These are phyloP conservation scores for Graphiopsis chlorocephala DNA, from an alignment of 2,329 filamentous ascomycete species.

Conservation along the genomic window DNA sequence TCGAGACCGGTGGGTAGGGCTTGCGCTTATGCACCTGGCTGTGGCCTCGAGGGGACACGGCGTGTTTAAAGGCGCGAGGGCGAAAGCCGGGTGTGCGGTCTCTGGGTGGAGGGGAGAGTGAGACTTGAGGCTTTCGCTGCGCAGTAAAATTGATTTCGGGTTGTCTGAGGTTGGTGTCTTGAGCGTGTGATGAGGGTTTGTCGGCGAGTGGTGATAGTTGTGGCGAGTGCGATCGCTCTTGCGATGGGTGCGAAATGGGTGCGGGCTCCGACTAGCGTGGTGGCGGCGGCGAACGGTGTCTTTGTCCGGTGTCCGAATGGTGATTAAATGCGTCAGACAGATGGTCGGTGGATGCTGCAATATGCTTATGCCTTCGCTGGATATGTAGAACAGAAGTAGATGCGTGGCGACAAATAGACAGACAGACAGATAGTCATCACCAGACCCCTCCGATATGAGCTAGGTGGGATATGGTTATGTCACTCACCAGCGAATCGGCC, in stretches of 20 bases:
- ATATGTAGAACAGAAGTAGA: neutral
- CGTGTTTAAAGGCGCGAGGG: conserved; percentile 76
- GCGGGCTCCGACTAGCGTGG: neutral
- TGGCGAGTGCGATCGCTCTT: neutral
- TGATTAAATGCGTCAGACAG: neutral
- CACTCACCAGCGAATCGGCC: conserved; percentile 3
- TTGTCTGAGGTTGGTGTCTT: neutral
- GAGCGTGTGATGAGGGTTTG: neutral
- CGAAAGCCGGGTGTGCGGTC: conserved; percentile 44
- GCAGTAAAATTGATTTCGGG: neutral
- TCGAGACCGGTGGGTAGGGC: conserved; percentile 44
- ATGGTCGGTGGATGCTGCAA: neutral
- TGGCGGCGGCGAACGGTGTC: neutral
- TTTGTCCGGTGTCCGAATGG: neutral
- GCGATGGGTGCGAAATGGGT: conserved; percentile 1
- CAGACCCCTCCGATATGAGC: conserved; percentile 7
- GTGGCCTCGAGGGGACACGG: conserved; percentile 82
- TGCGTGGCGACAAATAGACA: conserved; percentile 7
- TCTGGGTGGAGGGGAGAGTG: neutral
- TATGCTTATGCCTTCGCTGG: neutral
- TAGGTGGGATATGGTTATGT: conserved; percentile 11
- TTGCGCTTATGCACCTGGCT: conserved; percentile 76
- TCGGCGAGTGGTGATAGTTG: neutral
- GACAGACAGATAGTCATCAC: neutral
- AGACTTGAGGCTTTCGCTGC: neutral